Percentiles rank a stretch among this genome's conserved stretches.
Conservation (phyloP, 2,329 filamentous ascomycete species). For the Tolypocladium sp. region DNA sequence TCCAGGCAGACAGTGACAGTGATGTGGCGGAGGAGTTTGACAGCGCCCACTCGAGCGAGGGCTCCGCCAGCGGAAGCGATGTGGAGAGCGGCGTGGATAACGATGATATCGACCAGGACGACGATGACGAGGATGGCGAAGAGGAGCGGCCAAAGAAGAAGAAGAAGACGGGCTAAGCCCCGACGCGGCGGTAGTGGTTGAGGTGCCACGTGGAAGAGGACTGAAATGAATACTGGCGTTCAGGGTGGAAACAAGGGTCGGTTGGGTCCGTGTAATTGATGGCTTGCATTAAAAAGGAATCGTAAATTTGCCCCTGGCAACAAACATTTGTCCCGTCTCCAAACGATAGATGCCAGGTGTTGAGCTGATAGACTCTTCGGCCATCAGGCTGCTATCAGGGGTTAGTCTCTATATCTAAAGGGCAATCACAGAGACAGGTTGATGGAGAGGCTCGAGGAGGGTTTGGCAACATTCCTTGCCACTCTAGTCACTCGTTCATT, state of each 20-base stretch:
- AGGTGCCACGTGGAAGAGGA: background rate
- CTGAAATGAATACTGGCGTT: background rate
- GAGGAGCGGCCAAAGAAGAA: slow-evolving; percentile 42
- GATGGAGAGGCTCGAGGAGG: background rate
- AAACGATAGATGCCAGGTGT: background rate
- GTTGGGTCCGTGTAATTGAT: background rate
- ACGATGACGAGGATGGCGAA: slow-evolving; percentile 30
- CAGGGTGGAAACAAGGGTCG: background rate
- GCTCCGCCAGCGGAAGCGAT: slow-evolving; percentile 54
- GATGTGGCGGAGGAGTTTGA: slow-evolving; percentile 97
- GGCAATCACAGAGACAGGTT: background rate
- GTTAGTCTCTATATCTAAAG: background rate
- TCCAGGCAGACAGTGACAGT: slow-evolving; percentile 82
- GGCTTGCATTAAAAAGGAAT: background rate
- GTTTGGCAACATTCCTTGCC: background rate
- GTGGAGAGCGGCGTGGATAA: slow-evolving; percentile 39
- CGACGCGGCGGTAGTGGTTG: background rate
- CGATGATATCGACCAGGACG: slow-evolving; percentile 32
- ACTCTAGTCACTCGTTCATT: background rate
- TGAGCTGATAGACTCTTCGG: background rate
- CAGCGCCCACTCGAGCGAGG: slow-evolving; percentile 80
- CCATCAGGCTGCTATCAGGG: background rate
- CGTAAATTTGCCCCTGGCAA: background rate
- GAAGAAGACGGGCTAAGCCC: slow-evolving; percentile 26
- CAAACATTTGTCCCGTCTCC: background rate